Evolutionary conservation across 768 basidiomycete genomes (phyloP).

Genomic region (Xerocomellus dryophilus): DNA sequence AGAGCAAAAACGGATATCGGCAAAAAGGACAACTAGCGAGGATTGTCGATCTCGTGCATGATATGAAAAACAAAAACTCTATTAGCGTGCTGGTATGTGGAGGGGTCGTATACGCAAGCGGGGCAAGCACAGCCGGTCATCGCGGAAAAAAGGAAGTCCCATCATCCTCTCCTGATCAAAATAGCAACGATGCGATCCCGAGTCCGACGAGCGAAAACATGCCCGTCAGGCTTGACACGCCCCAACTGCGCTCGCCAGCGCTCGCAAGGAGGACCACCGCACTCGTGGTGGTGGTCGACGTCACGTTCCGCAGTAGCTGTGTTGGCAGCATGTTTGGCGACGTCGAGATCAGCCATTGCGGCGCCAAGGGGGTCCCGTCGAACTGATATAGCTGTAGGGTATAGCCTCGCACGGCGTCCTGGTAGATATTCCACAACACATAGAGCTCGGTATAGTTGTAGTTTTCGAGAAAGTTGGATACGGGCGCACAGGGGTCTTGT

Average conservation of each 20-base stretch:
- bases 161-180: slow-evolving; percentile 15
- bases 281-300: slow-evolving; percentile 21
- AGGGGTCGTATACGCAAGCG: slow-evolving; percentile 6
- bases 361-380: slow-evolving; percentile 75
- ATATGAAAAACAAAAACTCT: slow-evolving; percentile 6
- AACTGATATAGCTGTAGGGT: slow-evolving; percentile 77
- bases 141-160: background rate
- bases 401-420: slow-evolving; percentile 56
- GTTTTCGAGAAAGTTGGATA: slow-evolving; percentile 80
- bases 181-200: slow-evolving; percentile 23
- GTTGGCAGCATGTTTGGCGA: slow-evolving; percentile 89
- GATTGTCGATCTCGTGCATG: slow-evolving; percentile 8
- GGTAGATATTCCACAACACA: slow-evolving; percentile 65
- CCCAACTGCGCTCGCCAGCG: slow-evolving; percentile 27
- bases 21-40: background rate
- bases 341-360: slow-evolving; percentile 60
- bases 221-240: slow-evolving; percentile 8
- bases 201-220: slow-evolving; percentile 16
- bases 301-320: slow-evolving; percentile 54
- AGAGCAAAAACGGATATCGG: slow-evolving; percentile 1
- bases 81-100: slow-evolving; percentile 25
- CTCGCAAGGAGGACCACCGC: slow-evolving; percentile 15
- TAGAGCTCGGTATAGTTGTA: slow-evolving; percentile 79
- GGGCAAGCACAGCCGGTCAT: background rate
- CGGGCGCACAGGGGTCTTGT: slow-evolving; percentile 88